Evolutionary conservation across 169 alveolate species (phyloP).

Genomic region (Plasmodium adleri): DNA sequence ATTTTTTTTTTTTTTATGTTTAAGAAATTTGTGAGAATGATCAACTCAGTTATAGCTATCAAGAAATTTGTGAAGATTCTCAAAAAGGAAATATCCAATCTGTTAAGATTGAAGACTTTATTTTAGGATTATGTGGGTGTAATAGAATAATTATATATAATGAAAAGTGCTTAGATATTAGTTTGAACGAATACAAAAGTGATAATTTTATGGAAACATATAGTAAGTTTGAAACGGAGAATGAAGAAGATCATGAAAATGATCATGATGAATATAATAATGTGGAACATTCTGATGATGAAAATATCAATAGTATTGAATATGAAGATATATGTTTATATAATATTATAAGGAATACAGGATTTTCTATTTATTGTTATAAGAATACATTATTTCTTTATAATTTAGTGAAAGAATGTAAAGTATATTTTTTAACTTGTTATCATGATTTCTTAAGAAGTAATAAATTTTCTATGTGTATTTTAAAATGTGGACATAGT

Average conservation of each 20-base stretch:
- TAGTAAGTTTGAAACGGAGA: conserved; percentile 21
- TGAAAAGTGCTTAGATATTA: conserved; percentile 35
- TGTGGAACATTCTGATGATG: conserved; percentile 18
- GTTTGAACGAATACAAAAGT: conserved; percentile 22
- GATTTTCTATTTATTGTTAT: conserved; percentile 36
- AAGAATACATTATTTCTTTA: conserved; percentile 45
- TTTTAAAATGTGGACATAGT: conserved; percentile 24
- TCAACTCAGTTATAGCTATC: conserved; percentile 27
- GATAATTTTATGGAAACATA: conserved; percentile 14
- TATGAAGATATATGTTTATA: conserved; percentile 73
- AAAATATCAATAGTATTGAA: conserved; percentile 34
- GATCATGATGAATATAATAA: conserved; percentile 7
- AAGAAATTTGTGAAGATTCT: conserved; percentile 49
- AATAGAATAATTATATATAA: conserved; percentile 51
- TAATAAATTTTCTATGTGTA: conserved; percentile 62
- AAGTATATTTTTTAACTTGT: conserved; percentile 50
- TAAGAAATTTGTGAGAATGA: conserved; percentile 43
- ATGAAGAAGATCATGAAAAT: conserved; percentile 10
- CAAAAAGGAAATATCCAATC: conserved; percentile 16
- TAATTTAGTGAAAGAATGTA: conserved; percentile 45
- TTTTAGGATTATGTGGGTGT: conserved; percentile 69
- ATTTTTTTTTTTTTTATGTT: neutral
- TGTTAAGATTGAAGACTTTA: conserved; percentile 47
- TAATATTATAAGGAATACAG: conserved; percentile 27
- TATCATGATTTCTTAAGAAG: conserved; percentile 73